Base-by-base conservation (phyloP, 139 green algal genomes). In the Volvox africanus region DNA sequence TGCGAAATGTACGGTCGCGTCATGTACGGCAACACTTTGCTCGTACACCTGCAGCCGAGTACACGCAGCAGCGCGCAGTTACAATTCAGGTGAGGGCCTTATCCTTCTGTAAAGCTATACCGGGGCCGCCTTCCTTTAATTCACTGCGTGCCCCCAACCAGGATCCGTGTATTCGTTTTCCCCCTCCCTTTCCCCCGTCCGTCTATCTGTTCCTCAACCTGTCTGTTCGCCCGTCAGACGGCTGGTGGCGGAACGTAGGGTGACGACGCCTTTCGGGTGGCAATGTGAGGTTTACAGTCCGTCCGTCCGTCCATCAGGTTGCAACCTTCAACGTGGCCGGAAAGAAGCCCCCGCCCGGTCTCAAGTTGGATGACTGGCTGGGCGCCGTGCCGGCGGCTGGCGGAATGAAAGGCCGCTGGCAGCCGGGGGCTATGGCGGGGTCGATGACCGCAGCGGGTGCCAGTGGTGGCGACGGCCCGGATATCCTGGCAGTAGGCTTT, bases 261-360 rank as follows among this genome's bases (percentile, higher is more conserved):
- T n/a, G n/a, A n/a, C n/a, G n/a, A n/a, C n/a, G n/a, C n/a, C n/a
- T n/a, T n/a, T n/a, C n/a, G n/a, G n/a, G n/a, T n/a, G n/a, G n/a
- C n/a, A n/a, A n/a, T n/a, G n/a, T n/a, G n/a, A n/a, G n/a, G n/a
- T n/a, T n/a, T n/a, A 55, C 9, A 55, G 9, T 55, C 44, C 9
- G 5, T 9, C 44, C 44, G 9, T 55, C 44, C 44, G 5, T 55
- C 44, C 44, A 55, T 55, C 81, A 96, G 95, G 91, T 86, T 19
- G 94, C 93, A 6, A 97, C 93, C 16, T 98, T 96, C 89, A 98
- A 98, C 86, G 94, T 97, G 9, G 96, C 96, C 69, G 96, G 96
- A 20, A 95, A 96, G 62, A 93, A 91, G 84, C 95, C 96, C 12
- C 93, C 93, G 0, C 62, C 61, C 6, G 90, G 89, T 19, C 55